These are phyloP conservation scores for Aspergillus kassunensis DNA, from an alignment of 495 filamentous ascomycete genomes.

Conservation along the genomic window DNA sequence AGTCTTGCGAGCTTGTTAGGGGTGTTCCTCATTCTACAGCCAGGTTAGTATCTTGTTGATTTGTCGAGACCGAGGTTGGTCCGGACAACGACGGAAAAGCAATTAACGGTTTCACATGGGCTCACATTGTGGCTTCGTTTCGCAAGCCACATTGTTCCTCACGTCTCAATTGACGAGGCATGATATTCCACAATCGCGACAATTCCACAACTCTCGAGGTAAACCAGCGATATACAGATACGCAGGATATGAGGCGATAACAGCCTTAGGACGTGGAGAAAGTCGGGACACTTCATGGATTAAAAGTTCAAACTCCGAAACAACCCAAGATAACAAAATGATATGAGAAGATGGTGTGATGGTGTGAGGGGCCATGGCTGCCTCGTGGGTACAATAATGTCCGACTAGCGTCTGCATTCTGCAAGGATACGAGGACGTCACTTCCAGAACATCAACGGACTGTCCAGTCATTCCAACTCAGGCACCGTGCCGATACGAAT, in stretches of 20 bases:
- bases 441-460: not conserved
- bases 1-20: too few relatives aligned
- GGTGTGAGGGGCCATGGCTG: not conserved
- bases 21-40: not conserved
- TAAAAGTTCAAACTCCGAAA: not conserved
- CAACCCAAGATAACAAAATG: not conserved
- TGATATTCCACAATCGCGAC: too few relatives aligned
- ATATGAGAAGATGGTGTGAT: not conserved
- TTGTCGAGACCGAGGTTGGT: slow-evolving; percentile 4
- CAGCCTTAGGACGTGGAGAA: not conserved
- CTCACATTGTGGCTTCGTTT: not conserved
- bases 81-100: not conserved
- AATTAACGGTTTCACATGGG: slow-evolving; percentile 5
- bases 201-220: too few relatives aligned
- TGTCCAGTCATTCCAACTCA: not conserved
- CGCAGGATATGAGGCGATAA: not conserved
- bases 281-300: not conserved
- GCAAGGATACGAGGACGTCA: not conserved
- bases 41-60: not conserved
- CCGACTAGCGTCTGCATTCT: not conserved
- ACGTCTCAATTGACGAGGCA: too few relatives aligned
- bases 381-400: not conserved
- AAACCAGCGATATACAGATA: not conserved
- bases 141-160: not conserved
- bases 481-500: not conserved